Percentiles rank a stretch among this genome's conserved stretches.
phyloP scores from a whole-genome alignment of 2,329 filamentous ascomycete genomes.

The Colletotrichum sublineola region DNA sequence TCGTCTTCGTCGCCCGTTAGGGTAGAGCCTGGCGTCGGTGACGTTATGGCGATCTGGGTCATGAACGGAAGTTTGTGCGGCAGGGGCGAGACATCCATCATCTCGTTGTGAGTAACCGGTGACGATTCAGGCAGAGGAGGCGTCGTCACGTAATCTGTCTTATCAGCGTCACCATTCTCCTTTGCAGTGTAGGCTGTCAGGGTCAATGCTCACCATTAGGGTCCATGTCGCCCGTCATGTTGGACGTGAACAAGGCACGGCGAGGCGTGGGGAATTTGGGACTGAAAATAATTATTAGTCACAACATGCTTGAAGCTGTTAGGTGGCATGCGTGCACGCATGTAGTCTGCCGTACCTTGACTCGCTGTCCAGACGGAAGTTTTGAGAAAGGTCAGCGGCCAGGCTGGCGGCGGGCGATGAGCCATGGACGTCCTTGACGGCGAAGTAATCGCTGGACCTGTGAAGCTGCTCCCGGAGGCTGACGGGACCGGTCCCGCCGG shows the following conservation, averaged over 20 bases:
- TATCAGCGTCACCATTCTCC: slow-evolving; percentile 43
- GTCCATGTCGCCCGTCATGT: slow-evolving; percentile 71
- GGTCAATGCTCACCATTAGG: slow-evolving; percentile 67
- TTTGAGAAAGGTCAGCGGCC: slow-evolving; percentile 94
- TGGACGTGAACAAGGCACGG: slow-evolving; percentile 84
- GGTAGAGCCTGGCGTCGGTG: slow-evolving; percentile 75
- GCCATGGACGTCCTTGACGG: slow-evolving; percentile 79
- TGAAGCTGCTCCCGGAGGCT: slow-evolving; percentile 83
- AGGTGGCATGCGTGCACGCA: slow-evolving; percentile 18
- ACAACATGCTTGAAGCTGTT: background rate
- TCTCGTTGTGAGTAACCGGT: slow-evolving; percentile 77
- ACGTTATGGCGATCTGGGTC: slow-evolving; percentile 75
- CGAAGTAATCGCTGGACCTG: slow-evolving; percentile 83
- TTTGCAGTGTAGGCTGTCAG: slow-evolving; percentile 35
- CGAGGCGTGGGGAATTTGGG: slow-evolving; percentile 87
- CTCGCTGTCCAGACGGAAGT: slow-evolving; percentile 90
- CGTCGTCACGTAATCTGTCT: slow-evolving; percentile 80
- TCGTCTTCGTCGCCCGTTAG: slow-evolving; percentile 59
- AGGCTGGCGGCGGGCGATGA: slow-evolving; percentile 93
- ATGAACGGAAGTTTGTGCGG: slow-evolving; percentile 85
- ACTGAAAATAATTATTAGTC: slow-evolving; percentile 60
- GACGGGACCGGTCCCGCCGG: slow-evolving; percentile 74
- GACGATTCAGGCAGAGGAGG: slow-evolving; percentile 88
- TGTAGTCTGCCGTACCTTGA: slow-evolving; percentile 74
- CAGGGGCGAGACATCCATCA: slow-evolving; percentile 94